phyloP scores from a whole-genome alignment of 345 rosid species.

The Salix purpurea region DNA sequence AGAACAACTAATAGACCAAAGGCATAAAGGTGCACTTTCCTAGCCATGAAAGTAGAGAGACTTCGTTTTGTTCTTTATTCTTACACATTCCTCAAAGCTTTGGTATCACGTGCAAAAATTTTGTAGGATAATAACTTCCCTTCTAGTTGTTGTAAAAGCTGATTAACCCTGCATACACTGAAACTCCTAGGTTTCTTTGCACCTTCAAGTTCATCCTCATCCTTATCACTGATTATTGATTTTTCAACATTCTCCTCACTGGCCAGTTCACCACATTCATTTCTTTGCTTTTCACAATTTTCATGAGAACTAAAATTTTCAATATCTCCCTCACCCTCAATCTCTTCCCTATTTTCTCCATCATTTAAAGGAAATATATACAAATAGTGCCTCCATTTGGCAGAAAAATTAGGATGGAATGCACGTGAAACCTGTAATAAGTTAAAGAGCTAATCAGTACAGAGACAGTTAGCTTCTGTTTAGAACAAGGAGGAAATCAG shows the following conservation, averaged over 20 bases:
- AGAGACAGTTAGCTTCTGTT: background rate
- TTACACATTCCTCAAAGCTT: slow-evolving; percentile 89
- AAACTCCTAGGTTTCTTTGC: slow-evolving; percentile 49
- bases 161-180: slow-evolving; percentile 60
- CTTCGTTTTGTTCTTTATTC: slow-evolving; percentile 13
- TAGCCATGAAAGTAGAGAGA: background rate
- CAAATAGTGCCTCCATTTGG: slow-evolving; percentile 91
- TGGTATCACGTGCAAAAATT: slow-evolving; percentile 91
- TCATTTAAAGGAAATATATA: slow-evolving; percentile 74
- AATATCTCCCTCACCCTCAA: slow-evolving; percentile 25
- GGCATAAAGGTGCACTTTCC: background rate
- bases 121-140: slow-evolving; percentile 77
- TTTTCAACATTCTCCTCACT: slow-evolving; percentile 28
- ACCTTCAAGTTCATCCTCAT: slow-evolving; percentile 29
- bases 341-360: slow-evolving; percentile 37
- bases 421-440: slow-evolving; percentile 62
- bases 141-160: slow-evolving; percentile 70
- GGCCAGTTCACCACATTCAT: slow-evolving; percentile 28
- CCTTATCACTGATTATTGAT: slow-evolving; percentile 20
- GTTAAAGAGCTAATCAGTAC: slow-evolving; percentile 10
- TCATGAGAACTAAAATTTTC: slow-evolving; percentile 22
- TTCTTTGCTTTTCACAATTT: slow-evolving; percentile 19
- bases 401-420: slow-evolving; percentile 94
- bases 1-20: background rate
- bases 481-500: background rate